Percentiles rank a stretch among this genome's conserved stretches.
These are phyloP conservation scores for Wickerhamiella hasegawae DNA, from an alignment of 805 yeast species.

Conservation along the genomic window DNA sequence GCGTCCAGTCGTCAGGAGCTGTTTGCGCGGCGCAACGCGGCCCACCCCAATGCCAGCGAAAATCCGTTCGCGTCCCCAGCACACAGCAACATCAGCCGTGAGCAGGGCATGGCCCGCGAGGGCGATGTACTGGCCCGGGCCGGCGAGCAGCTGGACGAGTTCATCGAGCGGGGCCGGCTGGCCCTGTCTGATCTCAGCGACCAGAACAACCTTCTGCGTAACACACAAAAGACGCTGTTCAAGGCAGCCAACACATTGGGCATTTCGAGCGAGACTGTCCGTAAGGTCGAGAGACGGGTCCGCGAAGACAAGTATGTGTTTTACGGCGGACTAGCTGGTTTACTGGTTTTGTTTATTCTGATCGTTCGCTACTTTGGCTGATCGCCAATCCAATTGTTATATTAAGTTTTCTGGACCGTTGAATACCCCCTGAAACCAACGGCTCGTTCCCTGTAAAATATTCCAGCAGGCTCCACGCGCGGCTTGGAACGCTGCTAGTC, in stretches of 20 bases:
- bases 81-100: conserved; percentile 21
- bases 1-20: conserved; percentile 35
- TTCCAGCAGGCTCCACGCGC: too few species aligned
- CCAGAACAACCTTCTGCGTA: conserved; percentile 57
- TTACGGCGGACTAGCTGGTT: conserved; percentile 50
- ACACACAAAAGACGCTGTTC: conserved; percentile 47
- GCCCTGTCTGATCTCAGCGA: conserved; percentile 76
- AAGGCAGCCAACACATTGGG: conserved; percentile 68
- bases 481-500: too few species aligned
- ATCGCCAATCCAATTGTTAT: too few species aligned
- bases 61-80: conserved; percentile 17
- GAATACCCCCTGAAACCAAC: too few species aligned
- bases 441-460: too few species aligned
- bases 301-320: conserved; percentile 77
- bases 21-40: conserved; percentile 39
- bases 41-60: conserved; percentile 16
- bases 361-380: conserved; percentile 46
- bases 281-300: conserved; percentile 64
- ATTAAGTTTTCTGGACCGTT: too few species aligned
- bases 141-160: conserved; percentile 71
- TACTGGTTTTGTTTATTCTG: conserved; percentile 50
- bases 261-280: conserved; percentile 69
- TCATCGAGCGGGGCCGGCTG: conserved; percentile 73
- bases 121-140: conserved; percentile 42
- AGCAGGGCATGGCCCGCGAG: conserved; percentile 59